Evolutionary conservation across 768 basidiomycete species (phyloP), one percentile per base, ranked within the genome.

Genomic region (Hydnum rufescens): DNA sequence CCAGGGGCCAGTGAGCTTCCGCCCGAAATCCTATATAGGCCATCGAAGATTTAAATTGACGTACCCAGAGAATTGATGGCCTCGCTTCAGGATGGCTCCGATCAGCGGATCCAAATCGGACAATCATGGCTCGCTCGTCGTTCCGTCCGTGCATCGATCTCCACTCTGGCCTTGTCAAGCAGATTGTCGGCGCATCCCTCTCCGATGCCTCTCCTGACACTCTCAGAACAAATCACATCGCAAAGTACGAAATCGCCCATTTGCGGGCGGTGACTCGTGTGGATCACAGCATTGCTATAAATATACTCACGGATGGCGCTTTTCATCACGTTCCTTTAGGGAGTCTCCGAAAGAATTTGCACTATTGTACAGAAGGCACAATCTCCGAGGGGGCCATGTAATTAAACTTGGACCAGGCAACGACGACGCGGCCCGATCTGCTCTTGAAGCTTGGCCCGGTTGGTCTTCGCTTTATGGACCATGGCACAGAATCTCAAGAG

Each of bases 91-190:
- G n/a, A n/a, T n/a, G n/a, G n/a, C n/a, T n/a, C n/a, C n/a, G n/a
- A n/a, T n/a, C n/a, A n/a, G n/a, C n/a, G n/a, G n/a, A n/a, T n/a
- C n/a, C n/a, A n/a, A n/a, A n/a, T n/a, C n/a, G n/a, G n/a, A n/a
- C n/a, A n/a, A n/a, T n/a, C n/a, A n/a, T 39, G 19, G 19, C 19
- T 8, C 36, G 13, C 13, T 50, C 49, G 26, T 18, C 28, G 6
- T 93, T 95, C 68, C 73, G 82, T 53, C 95, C 95, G 19, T 99
- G 95, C 64, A 96, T 99, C 60, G 95, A 99, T 66, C 74, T 99
- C 16, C 95, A 99, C 66, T 74, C 80, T 54, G 95, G 95, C 3
- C 73, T 88, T 60, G 95, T 99, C 54, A 97, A 97, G 67, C 95
- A 99, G 67, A 96, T 99, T 52, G 86, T 99, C 13, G 95, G 95